Conservation (phyloP, 177 flowering plant species). For the Vitis hybrid region DNA sequence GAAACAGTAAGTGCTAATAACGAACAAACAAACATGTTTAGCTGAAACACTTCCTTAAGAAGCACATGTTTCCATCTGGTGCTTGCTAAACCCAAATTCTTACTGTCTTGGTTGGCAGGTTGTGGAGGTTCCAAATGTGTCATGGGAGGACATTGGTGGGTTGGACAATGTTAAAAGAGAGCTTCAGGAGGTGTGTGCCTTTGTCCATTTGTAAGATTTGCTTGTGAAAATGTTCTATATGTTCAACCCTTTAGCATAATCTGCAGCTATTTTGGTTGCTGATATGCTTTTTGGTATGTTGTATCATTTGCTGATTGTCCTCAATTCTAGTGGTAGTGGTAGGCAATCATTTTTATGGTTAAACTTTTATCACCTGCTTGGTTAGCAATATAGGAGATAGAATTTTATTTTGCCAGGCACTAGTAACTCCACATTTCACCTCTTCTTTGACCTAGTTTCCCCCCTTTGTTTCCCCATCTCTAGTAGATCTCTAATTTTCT, state of each 20-base stretch:
- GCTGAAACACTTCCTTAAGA: background rate
- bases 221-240: background rate
- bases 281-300: background rate
- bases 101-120: constrained; percentile 28
- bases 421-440: background rate
- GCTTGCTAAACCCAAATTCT: background rate
- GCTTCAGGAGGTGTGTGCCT: constrained; percentile 49
- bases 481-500: background rate
- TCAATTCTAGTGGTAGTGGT: background rate
- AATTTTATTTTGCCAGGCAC: background rate
- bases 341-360: background rate
- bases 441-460: background rate
- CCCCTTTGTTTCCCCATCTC: background rate
- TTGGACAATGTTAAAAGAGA: constrained; percentile 56
- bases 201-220: background rate
- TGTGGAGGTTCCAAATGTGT: constrained; percentile 60
- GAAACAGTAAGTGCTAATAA: constrained; percentile 39
- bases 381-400: background rate
- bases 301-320: background rate
- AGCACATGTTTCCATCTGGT: background rate
- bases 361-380: background rate
- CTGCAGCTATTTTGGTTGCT: background rate
- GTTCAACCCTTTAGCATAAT: background rate
- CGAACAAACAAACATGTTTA: background rate
- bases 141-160: constrained; percentile 62